These are phyloP conservation scores for Irpex sp. DNA, from an alignment of 1,284 basidiomycete genomes.

Conservation along the genomic window DNA sequence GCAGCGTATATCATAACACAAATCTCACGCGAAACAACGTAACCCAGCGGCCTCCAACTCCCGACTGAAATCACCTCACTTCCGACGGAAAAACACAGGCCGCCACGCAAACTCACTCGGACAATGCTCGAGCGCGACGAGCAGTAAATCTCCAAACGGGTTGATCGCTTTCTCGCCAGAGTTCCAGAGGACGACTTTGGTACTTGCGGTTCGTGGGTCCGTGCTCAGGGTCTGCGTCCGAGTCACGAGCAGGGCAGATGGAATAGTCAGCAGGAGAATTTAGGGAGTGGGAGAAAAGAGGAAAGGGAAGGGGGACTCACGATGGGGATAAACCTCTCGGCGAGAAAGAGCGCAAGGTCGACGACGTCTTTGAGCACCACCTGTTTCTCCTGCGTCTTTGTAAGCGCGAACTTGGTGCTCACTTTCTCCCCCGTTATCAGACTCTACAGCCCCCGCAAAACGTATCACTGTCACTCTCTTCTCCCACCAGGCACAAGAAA, in stretches of 20 bases:
- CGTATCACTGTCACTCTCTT: background rate
- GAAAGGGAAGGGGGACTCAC: background rate
- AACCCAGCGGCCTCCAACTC: too few relatives aligned
- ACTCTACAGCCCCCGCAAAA: background rate
- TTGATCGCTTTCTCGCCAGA: background rate
- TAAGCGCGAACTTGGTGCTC: background rate
- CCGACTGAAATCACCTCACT: too few relatives aligned
- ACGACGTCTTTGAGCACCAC: background rate
- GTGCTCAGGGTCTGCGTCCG: background rate
- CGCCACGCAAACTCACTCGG: background rate
- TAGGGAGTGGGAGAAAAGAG: too few relatives aligned
- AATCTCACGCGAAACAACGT: too few relatives aligned
- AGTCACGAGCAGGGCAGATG: background rate
- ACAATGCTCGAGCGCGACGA: background rate
- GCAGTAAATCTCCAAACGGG: background rate
- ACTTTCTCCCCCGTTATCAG: background rate
- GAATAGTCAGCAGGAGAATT: too few relatives aligned
- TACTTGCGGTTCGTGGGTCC: background rate
- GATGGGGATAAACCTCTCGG: background rate
- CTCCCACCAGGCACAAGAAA: too few relatives aligned
- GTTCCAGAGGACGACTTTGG: background rate
- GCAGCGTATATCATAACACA: too few relatives aligned
- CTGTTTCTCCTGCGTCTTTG: background rate
- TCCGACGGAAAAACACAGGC: background rate
- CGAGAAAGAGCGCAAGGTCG: background rate